phyloP scores from a whole-genome alignment of 768 basidiomycete genomes.

The Dendrothele bispora region DNA sequence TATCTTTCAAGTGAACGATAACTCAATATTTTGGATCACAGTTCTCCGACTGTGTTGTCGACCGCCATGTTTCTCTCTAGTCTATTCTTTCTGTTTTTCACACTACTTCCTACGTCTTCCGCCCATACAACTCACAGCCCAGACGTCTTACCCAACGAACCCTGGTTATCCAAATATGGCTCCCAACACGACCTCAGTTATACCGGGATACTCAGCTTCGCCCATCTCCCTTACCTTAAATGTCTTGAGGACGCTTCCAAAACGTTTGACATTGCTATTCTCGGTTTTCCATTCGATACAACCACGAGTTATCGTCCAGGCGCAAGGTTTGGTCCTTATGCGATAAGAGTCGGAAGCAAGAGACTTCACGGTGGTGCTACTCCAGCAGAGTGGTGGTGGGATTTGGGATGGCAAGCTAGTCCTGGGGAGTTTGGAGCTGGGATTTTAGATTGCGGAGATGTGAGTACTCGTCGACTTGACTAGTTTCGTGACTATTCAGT shows the following conservation, averaged over 20 bases:
- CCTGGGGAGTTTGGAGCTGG: slow-evolving; percentile 46
- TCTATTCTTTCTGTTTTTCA: too few relatives aligned
- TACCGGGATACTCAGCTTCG: slow-evolving; percentile 64
- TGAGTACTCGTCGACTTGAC: slow-evolving; percentile 23
- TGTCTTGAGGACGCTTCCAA: slow-evolving; percentile 49
- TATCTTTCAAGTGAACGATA: too few relatives aligned
- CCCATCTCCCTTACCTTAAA: slow-evolving; percentile 58
- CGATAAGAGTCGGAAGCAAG: slow-evolving; percentile 60
- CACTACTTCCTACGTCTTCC: too few relatives aligned
- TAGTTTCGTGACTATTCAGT: background rate
- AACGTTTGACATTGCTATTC: slow-evolving; percentile 58
- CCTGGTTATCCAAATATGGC: slow-evolving; percentile 58
- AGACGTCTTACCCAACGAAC: slow-evolving; percentile 24
- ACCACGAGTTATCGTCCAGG: slow-evolving; percentile 47
- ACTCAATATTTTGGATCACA: too few relatives aligned
- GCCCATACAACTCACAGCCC: too few relatives aligned
- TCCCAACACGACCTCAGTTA: slow-evolving; percentile 54
- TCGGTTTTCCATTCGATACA: slow-evolving; percentile 67
- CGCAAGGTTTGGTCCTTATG: slow-evolving; percentile 70
- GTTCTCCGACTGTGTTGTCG: too few relatives aligned
- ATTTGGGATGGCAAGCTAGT: slow-evolving; percentile 51
- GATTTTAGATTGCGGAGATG: slow-evolving; percentile 70
- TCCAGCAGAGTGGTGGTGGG: too few relatives aligned
- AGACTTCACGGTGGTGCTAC: slow-evolving; percentile 35
- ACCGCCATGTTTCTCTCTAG: too few relatives aligned